Base-by-base conservation (phyloP, 2,329 filamentous ascomycete species). In the Tricladium varicosporioides region DNA sequence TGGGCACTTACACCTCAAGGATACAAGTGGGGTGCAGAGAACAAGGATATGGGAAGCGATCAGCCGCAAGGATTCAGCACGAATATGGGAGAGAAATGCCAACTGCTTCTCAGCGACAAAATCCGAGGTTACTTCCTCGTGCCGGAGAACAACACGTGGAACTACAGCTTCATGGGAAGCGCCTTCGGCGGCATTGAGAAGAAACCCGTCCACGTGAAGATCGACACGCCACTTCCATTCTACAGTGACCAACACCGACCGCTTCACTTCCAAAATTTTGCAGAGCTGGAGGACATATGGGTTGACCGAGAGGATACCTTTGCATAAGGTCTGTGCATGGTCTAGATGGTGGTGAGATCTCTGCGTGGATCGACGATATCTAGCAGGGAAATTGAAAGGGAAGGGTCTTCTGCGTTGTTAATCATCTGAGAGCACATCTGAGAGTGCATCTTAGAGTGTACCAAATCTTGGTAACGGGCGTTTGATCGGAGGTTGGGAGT, bases 161-260 rank as follows among this genome's bases (percentile, higher is more conserved):
- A 99, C 75, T 99, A 97, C 78, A 94, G 89, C 73, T 99, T 99
- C 80, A 91, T 97, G 86, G 94, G 94, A 54, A 91, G 87, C 63
- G 86, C 86, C 0, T 99, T 97, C 71, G 86, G 87, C 13, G 86
- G 86, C 43, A 82, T 96, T 62, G 92, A 96, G 77, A 97, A 97
- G 85, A 91, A 91, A 77, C 82, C 87, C 2, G 83, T 97, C 45
- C 89, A 92, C 66, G 92, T 97, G 67, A 94, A 94, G 80, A 86
- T 99, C 54, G 95, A 97, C 74, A 95, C 91, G 45, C 94, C 94
- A 15, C 75, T 87, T 65, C 81, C 89, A 8, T 97, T 96, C 76
- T 99, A 99, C 76, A 92, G 89, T 70, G 92, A 92, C 67, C 82
- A 92, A 67, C 95, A 99, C 74, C 85, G 94, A 22, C 92, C 93